Evolutionary conservation across 108 stramenopile species (phyloP), one percentile per base, ranked within the genome.

Genomic region (Mayamaea pseudoterrestris): DNA sequence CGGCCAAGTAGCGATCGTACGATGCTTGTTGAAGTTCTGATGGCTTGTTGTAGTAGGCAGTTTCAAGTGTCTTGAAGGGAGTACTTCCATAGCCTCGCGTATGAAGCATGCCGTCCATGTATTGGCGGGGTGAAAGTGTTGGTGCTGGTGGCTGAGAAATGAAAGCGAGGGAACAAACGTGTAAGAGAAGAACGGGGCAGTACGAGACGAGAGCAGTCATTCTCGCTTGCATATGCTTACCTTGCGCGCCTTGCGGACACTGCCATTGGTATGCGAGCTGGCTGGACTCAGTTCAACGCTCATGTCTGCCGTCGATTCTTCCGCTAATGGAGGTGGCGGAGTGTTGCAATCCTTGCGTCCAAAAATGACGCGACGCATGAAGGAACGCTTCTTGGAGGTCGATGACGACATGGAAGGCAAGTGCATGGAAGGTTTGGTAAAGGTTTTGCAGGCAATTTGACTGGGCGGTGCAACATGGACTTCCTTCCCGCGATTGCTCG

Each of bases 21-120:
- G 56, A 58, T 17, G 71, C 53, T 27, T 63, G 54, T 60, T 90
- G 83, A 22, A 72, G 55, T 31, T 67, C 55, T 2, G 76, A 71
- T 21, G 87, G 87, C 27, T 61, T 55, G 45, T 54, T 67, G 50
- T 76, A 72, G 56, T 76, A 89, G 13, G 52, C 70, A 41, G 58
- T 35, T 18, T 71, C n/a, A 26, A 85, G 61, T 46, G 53, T 66
- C 30, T 42, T 44, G 39, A 54, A 77, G 20, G 63, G 70, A 11
- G 71, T 54, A 7, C 55, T 83, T 7, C 58, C 46, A 55, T 90
- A 85, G 30, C 83, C 81, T 28, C 82, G 57, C 37, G 76, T 55
- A 27, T 42, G 7, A 30, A 89, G 47, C 27, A 72, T 45, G 3
- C 36, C 49, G 24, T 57, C 66, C 26, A 89, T 61, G 47, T 53